Base-by-base conservation (phyloP, 1,284 basidiomycete genomes). In the Ustilago sp. region DNA sequence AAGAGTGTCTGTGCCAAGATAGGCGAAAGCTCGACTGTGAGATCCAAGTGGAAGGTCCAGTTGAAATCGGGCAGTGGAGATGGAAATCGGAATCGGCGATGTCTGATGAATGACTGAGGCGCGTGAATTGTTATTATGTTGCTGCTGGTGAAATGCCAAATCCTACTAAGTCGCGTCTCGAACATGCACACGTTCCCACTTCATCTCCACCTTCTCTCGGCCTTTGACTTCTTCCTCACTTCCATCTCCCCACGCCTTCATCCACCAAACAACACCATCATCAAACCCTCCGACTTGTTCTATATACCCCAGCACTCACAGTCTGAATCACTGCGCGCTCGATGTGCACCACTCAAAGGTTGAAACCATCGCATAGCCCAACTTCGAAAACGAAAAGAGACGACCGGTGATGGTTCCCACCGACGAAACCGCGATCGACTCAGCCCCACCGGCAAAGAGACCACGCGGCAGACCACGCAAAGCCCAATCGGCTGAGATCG, bases 381-480 rank as follows among this genome's bases (percentile, higher is more conserved):
- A 12, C 32, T 34, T n/a, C n/a, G 45, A 19, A 52, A 17, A 15
- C 32, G 0, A 31, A 50, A 53, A 41, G 17, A 9, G 9, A 9
- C 13, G n/a, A 34, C 39, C 53, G 35, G 47, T 34, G 32, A 39
- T 57, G 55, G 39, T 57, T 31, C 39, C 12, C n/a, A 17, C 41
- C 38, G 17, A 12, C 23, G 48, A 17, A 41, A n/a, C 52, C 3
- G 43, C 51, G 17, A 34, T 32, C 48, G 34, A 31, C 32, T 34
- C 43, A 36, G 43, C 51, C n/a, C 35, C 53, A 19, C 31, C 34
- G 41, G 34, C n/a, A 23, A 59, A 59, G n/a, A 51, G n/a, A 35
- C 52, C 47, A 32, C 62, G 57, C 5, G 58, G 61, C 3, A 41
- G 62, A 45, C 54, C 61, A 57, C 64, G 61, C 39, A 64, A 64